Base-by-base conservation (phyloP, 2,329 filamentous ascomycete genomes). In the Fusarium devonianum region DNA sequence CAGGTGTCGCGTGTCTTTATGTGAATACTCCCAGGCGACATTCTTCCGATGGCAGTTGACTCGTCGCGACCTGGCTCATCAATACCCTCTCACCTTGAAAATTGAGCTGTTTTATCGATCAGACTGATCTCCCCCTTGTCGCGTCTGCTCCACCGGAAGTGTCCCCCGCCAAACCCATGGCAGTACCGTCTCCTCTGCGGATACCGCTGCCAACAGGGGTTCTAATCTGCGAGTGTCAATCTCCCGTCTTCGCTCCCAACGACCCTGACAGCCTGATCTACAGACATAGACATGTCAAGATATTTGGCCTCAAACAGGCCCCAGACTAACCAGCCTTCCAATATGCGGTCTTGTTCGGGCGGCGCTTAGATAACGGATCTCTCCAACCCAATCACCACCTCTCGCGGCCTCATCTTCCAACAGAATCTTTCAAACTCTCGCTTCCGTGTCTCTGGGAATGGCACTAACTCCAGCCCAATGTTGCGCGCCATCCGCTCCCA, bases 161-260 rank as follows among this genome's bases (percentile, higher is more conserved):
- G 25, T 52, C 50, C 58, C 56, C 56, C 49, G 60, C 33, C 39
- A 29, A 50, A 40, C 22, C 49, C 45, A 56, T 47, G 12, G 45
- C 38, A 12, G 48, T 52, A 48, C 50, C 41, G 44, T 53, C 39
- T 52, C 23, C 33, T 52, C 41, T 58, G 51, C 50, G 39, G 46
- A 53, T 53, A 56, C 51, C 42, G 21, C 19, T 44, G 23, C 16
- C 33, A n/a, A n/a, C n/a, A 16, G 39, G 46, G 46, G 49, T 32
- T 38, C 40, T 38, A 50, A 44, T 60, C 42, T 45, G 21, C 17
- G 35, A 48, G 28, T 49, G 56, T 60, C 51, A 59, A 59, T 59
- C 42, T 60, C 56, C 56, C 47, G 51, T 45, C 41, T 37, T 28
- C 41, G n/a, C 37, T 17, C 21, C 12, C 10, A 13, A 43, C 16